phyloP scores from a whole-genome alignment of 2,329 filamentous ascomycete genomes.

The Cercospora berteroae region DNA sequence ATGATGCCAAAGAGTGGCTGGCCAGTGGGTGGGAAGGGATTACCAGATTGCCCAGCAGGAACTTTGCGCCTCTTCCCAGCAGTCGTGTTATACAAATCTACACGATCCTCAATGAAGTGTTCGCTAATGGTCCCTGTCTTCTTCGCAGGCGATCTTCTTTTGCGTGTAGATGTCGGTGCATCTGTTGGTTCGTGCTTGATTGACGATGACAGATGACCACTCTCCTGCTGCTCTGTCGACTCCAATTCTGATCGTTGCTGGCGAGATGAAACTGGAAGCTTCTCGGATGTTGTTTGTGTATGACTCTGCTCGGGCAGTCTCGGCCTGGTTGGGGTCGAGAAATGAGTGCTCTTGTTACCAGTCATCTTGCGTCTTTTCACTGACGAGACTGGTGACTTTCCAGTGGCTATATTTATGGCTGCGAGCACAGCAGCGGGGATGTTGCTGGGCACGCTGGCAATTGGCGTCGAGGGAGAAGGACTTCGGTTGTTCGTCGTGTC shows the following conservation, averaged over 20 bases:
- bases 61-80: conserved; percentile 27
- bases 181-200: neutral
- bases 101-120: conserved; percentile 33
- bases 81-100: conserved; percentile 33
- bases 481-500: neutral
- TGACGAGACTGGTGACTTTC: conserved; percentile 1
- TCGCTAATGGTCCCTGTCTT: conserved; percentile 30
- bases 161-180: neutral
- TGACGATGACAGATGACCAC: neutral
- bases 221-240: neutral
- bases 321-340: conserved; percentile 18
- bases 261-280: neutral
- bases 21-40: conserved; percentile 65
- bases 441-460: neutral
- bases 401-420: conserved; percentile 12
- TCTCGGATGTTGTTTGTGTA: neutral
- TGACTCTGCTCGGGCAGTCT: neutral
- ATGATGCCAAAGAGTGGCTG: conserved; percentile 70
- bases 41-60: conserved; percentile 44
- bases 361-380: conserved; percentile 35
- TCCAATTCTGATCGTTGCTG: neutral
- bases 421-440: conserved; percentile 6
- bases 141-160: conserved; percentile 1
- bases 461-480: neutral
- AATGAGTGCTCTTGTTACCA: conserved; percentile 37